Percentiles rank a stretch among this genome's conserved stretches.
Conservation (phyloP, 1,284 basidiomycete genomes). For the Coniferiporia weirii region DNA sequence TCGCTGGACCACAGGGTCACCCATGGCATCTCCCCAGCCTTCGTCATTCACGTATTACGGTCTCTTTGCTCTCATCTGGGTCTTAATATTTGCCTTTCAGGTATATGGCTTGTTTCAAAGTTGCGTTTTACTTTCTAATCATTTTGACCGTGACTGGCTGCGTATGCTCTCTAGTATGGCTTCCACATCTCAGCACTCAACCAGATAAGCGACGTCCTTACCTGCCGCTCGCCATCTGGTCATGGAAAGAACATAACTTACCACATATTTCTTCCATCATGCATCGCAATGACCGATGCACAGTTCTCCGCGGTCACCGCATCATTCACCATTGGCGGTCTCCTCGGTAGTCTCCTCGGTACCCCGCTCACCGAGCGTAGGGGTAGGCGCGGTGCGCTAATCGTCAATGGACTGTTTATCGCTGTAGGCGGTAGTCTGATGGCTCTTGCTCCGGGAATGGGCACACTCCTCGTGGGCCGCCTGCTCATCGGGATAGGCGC, state of each 20-base stretch:
- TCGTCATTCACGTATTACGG: constrained; percentile 51
- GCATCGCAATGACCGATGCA: constrained; percentile 72
- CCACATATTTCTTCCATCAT: constrained; percentile 44
- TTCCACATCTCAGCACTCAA: constrained; percentile 87
- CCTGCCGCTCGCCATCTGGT: constrained; percentile 42
- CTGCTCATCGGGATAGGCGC: constrained; percentile 76
- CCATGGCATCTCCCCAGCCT: constrained; percentile 4
- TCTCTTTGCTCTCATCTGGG: constrained; percentile 58
- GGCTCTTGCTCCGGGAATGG: constrained; percentile 55
- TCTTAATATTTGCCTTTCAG: constrained; percentile 61
- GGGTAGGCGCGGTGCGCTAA: constrained; percentile 63
- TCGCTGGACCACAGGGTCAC: not conserved
- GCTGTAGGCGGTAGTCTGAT: constrained; percentile 61
- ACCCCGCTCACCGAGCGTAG: constrained; percentile 63
- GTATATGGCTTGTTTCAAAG: constrained; percentile 28
- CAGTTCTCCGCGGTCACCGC: constrained; percentile 80
- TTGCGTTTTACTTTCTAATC: constrained; percentile 9
- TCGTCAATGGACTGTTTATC: constrained; percentile 54
- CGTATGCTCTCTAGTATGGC: constrained; percentile 46
- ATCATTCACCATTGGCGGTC: constrained; percentile 84
- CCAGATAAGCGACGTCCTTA: constrained; percentile 76
- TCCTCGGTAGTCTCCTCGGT: constrained; percentile 71
- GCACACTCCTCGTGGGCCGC: constrained; percentile 60
- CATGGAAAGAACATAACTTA: constrained; percentile 22
- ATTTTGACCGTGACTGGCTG: not conserved